These are phyloP conservation scores for Fusarium falciforme DNA, from an alignment of 2,329 filamentous ascomycete species.

Conservation along the genomic window DNA sequence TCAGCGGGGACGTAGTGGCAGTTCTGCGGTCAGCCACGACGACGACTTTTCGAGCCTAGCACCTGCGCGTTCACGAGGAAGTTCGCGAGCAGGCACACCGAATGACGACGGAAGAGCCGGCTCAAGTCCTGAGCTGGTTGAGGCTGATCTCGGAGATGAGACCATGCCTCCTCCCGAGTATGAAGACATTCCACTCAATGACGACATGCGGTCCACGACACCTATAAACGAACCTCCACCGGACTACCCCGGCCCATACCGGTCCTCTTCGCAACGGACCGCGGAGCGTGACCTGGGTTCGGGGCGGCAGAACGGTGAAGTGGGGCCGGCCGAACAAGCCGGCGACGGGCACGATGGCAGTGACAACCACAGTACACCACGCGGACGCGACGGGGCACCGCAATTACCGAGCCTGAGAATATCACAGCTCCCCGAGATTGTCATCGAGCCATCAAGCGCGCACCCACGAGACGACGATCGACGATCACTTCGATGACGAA, in stretches of 20 bases:
- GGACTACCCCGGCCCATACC: conserved; percentile 58
- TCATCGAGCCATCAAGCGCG: conserved; percentile 64
- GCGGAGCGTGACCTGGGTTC: conserved; percentile 32
- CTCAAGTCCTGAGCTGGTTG: conserved; percentile 64
- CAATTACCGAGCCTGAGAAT: conserved; percentile 66
- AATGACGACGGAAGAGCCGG: conserved; percentile 53
- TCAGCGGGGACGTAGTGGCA: conserved; percentile 52
- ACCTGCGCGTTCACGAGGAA: conserved; percentile 52
- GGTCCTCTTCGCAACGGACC: conserved; percentile 42
- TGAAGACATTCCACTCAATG: conserved; percentile 60
- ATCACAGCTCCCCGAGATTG: conserved; percentile 64
- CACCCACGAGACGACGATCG: conserved; percentile 37
- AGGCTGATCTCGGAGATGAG: conserved; percentile 61
- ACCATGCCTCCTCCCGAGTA: conserved; percentile 67
- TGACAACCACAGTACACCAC: background rate
- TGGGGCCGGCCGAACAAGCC: conserved; percentile 4
- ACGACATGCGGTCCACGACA: conserved; percentile 53
- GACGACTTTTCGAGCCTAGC: conserved; percentile 57
- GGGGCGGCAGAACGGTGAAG: conserved; percentile 16
- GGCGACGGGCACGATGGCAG: background rate
- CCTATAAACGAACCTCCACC: conserved; percentile 63
- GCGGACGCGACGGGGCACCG: conserved; percentile 52
- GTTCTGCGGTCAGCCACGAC: conserved; percentile 67
- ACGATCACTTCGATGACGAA: conserved; percentile 27
- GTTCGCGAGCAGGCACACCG: conserved; percentile 58